Evolutionary conservation across 2,329 filamentous ascomycete genomes (phyloP).

Genomic region (Herpotrichia juniperi): DNA sequence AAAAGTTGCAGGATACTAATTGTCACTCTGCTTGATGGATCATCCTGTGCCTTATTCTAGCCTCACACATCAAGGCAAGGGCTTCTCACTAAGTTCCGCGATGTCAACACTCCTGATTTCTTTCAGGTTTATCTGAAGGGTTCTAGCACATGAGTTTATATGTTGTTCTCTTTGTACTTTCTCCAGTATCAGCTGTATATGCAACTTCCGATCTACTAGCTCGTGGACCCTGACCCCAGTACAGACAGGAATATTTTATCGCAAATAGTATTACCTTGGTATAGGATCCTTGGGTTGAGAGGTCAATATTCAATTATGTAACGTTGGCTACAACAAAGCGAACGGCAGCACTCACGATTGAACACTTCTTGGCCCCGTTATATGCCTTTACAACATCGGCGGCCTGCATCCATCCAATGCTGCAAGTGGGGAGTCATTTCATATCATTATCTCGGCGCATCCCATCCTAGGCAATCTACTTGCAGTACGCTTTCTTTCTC

Average conservation of each 20-base stretch:
- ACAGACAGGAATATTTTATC: conserved; percentile 33
- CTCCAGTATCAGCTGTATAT: no score
- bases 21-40: no score
- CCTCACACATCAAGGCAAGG: no score
- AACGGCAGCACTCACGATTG: conserved; percentile 54
- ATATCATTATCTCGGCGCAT: conserved; percentile 53
- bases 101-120: no score
- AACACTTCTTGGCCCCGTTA: conserved; percentile 46
- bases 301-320: conserved; percentile 52
- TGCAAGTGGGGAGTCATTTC: conserved; percentile 31
- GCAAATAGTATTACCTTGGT: conserved; percentile 39
- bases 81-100: no score
- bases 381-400: conserved; percentile 37
- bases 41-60: no score
- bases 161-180: no score
- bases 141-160: no score
- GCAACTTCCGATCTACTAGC: no score
- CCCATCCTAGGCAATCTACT: conserved; percentile 46
- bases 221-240: no score
- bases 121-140: no score
- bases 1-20: no score
- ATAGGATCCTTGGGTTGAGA: conserved; percentile 52
- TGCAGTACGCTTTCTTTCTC: conserved; percentile 50
- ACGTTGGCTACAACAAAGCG: conserved; percentile 48
- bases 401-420: conserved; percentile 15